Conservation (phyloP, 106 monocot species). For the Cymbidium sinense region DNA sequence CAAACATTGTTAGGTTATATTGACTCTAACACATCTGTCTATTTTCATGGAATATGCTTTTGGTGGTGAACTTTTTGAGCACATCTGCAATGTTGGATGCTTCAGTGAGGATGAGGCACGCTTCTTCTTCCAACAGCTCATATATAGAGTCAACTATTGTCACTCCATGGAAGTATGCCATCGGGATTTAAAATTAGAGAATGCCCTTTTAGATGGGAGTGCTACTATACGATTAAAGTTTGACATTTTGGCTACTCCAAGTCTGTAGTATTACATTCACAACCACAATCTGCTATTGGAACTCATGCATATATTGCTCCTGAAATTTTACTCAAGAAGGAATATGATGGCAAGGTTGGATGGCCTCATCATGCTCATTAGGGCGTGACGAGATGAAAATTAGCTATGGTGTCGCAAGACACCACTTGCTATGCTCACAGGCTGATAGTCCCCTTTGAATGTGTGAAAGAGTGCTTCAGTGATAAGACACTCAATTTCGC, state of each 20-base stretch:
- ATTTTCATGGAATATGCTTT: conserved; percentile 99
- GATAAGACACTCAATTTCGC: too few species aligned
- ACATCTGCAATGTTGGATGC: conserved; percentile 83
- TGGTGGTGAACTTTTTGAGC: conserved; percentile 92
- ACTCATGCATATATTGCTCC: conserved; percentile 7
- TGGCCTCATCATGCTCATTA: too few species aligned
- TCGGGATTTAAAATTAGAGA: conserved; percentile 92
- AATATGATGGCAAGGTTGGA: too few species aligned
- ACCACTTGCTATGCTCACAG: too few species aligned
- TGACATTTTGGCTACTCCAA: conserved; percentile 99
- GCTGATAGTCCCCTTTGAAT: too few species aligned
- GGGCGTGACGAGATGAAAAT: too few species aligned
- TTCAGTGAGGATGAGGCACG: conserved; percentile 93
- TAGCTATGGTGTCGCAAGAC: too few species aligned
- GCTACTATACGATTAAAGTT: conserved; percentile 79
- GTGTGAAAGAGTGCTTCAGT: too few species aligned
- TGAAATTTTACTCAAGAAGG: too few species aligned
- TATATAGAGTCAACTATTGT: conserved; percentile 92
- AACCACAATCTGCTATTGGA: background rate
- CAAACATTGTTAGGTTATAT: conserved; percentile 87
- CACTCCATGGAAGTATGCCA: conserved; percentile 99
- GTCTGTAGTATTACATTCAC: background rate
- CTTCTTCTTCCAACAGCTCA: conserved; percentile 96
- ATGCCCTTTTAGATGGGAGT: conserved; percentile 93
- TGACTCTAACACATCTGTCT: conserved; percentile 92